Evolutionary conservation across 1,284 basidiomycete genomes (phyloP), one percentile per base, ranked within the genome.

Genomic region (Boletellus deceptivus): DNA sequence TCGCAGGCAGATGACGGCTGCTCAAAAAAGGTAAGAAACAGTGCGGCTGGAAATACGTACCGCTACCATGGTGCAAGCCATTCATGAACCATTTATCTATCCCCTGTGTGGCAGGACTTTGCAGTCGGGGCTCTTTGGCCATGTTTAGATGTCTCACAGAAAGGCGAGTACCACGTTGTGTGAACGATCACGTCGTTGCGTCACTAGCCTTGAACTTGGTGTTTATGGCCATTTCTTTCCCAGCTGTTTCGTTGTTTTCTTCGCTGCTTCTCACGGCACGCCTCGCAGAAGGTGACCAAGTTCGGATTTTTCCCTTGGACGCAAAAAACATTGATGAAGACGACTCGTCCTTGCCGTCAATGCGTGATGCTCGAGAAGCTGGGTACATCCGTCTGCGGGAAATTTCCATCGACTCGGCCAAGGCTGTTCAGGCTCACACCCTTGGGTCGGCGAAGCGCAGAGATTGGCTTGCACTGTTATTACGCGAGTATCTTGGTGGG

Each of bases 71-170:
- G 37, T 17, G 20, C 3, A 46, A 48, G n/a, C n/a, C 13, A 34
- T 50, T 51, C 49, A 55, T 49, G 20, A 59, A 24, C 17, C 50
- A 46, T 50, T 63, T 14, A 59, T 57, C 59, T 52, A 40, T 41
- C 46, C 48, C 42, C 35, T 8, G 43, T 44, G 49, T 60, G 52
- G 53, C 60, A 86, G 81, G 63, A 72, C 39, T 83, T 84, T 67
- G 77, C 83, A 16, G 72, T 89, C 43, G 88, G 88, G 13, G 70
- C 83, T 41, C 76, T 78, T 57, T 91, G 88, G 88, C 86, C 87
- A 10, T 84, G 82, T 25, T 59, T 75, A 31, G 83, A 87, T 7
- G 54, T 84, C 50, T 61, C 79, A 29, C 73, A 73, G 50, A 77
- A 83, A 52, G 71, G 87, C 85, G 64, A 59, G 80, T 72, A 57